Evolutionary conservation across 208 protist species (phyloP), one percentile per base, ranked within the genome.

Genomic region (Strigomonas galati): DNA sequence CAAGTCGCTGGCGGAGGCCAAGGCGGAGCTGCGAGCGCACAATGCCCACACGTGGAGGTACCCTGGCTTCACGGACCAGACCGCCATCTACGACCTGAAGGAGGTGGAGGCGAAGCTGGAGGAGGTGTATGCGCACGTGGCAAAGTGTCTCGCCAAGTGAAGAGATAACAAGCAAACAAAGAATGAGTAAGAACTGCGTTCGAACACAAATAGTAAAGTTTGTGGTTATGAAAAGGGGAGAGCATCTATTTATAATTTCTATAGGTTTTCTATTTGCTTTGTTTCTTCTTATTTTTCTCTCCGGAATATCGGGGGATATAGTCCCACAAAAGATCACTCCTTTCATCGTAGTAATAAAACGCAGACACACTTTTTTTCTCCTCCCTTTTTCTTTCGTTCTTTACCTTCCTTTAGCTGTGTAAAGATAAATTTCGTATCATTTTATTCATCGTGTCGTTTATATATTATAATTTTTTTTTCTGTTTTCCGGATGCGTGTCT

Each of bases 31-130:
- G 64, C 19, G 65, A 49, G 65, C 61, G 56, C 28, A 15, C 26
- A 43, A 51, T 52, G 31, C 49, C 43, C 2, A 66, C 60, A 61
- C 53, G 61, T 26, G 48, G n/a, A 44, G 53, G 0, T 55, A 71
- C 40, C 64, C 67, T 0, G 57, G 55, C 24, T 74, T 81, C 49
- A 28, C 21, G 40, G 65, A 72, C 56, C 69, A 77, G 46, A 71
- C 65, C 35, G 67, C 55, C n/a, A 27, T 64, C 15, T 77, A 81
- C 58, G 27, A 69, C 40, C 15, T 40, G 27, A 27, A 2, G 4
- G 28, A 37, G 57, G 59, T 78, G 15, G 27, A 61, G 54, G 24
- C 48, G 53, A 21, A 52, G 57, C 51, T 78, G 59, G 23, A 30
- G 26, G 54, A 72, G 53, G 44, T 74, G 14, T 61, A 78, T 35